Percentiles rank a stretch among this genome's conserved stretches.
Evolutionary conservation across 2,329 filamentous ascomycete species (phyloP).

Genomic region (Beauveria brongniartii): DNA sequence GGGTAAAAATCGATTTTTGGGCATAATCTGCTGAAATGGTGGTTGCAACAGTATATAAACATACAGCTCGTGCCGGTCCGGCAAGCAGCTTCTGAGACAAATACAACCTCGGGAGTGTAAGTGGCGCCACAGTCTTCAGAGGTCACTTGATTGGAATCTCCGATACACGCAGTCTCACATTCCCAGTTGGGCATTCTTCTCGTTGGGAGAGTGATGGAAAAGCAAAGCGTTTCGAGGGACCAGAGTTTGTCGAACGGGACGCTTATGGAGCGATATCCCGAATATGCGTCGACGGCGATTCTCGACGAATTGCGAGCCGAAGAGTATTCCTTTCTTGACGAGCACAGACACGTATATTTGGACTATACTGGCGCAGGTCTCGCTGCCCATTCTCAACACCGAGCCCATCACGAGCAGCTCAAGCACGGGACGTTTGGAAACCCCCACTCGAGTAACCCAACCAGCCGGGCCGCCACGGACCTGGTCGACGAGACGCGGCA

Average conservation of each 20-base stretch:
- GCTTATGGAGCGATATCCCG: slow-evolving; percentile 21
- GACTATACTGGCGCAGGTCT: slow-evolving; percentile 34
- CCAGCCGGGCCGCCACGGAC: slow-evolving; percentile 26
- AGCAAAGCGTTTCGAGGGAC: not conserved
- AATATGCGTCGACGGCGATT: slow-evolving; percentile 23
- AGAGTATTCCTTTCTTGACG: slow-evolving; percentile 30
- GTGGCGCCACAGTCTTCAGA: not conserved
- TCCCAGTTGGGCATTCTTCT: not conserved
- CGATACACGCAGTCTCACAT: not conserved
- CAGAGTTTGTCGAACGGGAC: not conserved
- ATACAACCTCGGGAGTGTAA: not conserved
- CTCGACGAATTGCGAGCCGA: slow-evolving; percentile 24
- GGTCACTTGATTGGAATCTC: not conserved
- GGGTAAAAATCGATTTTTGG: not conserved
- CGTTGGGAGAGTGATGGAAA: not conserved
- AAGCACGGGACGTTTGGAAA: slow-evolving; percentile 27
- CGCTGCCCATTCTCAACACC: slow-evolving; percentile 24
- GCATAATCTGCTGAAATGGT: not conserved
- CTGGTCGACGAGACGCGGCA: slow-evolving; percentile 24
- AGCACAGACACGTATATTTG: slow-evolving; percentile 30
- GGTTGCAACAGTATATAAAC: not conserved
- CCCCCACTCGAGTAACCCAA: slow-evolving; percentile 32
- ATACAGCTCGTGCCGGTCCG: not conserved
- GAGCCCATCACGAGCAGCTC: slow-evolving; percentile 24
- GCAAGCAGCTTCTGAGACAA: not conserved